Evolutionary conservation across 192 early-diverging fungal genomes (phyloP), one percentile per base, ranked within the genome.

Genomic region (Backusella psychrophila): DNA sequence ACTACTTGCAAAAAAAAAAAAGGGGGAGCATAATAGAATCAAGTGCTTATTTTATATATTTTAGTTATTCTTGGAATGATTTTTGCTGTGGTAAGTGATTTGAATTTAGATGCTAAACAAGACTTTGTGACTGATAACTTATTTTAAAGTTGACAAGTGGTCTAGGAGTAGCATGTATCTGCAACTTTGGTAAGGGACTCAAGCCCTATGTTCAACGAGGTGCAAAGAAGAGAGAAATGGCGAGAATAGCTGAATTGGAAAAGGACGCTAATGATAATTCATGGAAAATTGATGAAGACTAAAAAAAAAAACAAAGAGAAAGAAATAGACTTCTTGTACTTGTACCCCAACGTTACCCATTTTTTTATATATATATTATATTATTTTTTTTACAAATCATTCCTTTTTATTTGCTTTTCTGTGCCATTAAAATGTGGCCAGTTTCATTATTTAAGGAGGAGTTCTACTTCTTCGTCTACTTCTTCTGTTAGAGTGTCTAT

Each of bases 261-360:
- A 75, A 73, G 0, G 36, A 67, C 1, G 1, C 23, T 26, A 38
- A 73, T 33, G 72, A 49, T 36, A 17, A 59, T 15, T 36, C 68
- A 15, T 81, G 80, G 80, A 71, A 56, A 15, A 81, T 81, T 66
- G 80, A 81, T 38, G 80, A 81, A 21, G 78, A 79, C 2, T 79
- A 69, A 77, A 15, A 33, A 33, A 53, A 53, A 21, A 9, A 53
- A 7, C 33, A 17, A n/a, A 63, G 17, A 73, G 6, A 5, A 23
- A 26, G 7, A 71, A 46, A 31, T 71, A 17, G 29, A 68, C 23
- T 46, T 29, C 46, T 71, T 26, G 29, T 41, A 38, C 14, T 44
- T 44, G 6, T 23, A 36, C 11, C 36, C n/a, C 21, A n/a, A 36
- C 9, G 7, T 14, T 12, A 3, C 36, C n/a, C 21, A 11, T 1